These are phyloP conservation scores for Mortierella alpina DNA, from an alignment of 192 early-diverging fungal species.

Conservation along the genomic window DNA sequence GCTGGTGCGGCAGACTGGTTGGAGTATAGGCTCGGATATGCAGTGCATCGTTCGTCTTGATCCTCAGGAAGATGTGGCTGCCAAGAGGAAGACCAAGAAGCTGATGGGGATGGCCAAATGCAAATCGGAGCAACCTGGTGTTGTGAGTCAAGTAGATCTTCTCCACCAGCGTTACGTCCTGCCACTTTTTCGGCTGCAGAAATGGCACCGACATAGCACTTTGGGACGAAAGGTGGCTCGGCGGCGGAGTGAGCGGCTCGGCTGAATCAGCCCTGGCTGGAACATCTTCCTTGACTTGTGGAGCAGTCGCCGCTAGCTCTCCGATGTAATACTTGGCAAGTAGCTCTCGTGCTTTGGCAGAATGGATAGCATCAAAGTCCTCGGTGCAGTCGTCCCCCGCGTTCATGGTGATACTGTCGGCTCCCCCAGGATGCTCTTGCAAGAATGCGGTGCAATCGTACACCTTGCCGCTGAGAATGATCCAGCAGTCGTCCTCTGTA, in stretches of 20 bases:
- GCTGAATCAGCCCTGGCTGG: neutral
- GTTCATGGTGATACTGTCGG: conserved; percentile 84
- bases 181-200: conserved; percentile 54
- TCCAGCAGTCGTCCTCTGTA: conserved; percentile 80
- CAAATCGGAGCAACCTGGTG: conserved; percentile 62
- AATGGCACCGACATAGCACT: conserved; percentile 18
- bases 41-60: conserved; percentile 61
- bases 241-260: neutral
- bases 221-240: neutral
- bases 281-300: conserved; percentile 2
- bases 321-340: conserved; percentile 79
- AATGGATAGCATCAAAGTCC: conserved; percentile 94
- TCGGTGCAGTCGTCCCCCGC: conserved; percentile 88
- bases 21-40: conserved; percentile 90
- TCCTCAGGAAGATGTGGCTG: conserved; percentile 64
- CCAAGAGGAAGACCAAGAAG: conserved; percentile 72
- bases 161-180: conserved; percentile 48
- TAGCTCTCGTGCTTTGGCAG: conserved; percentile 80
- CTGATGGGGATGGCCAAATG: conserved; percentile 62
- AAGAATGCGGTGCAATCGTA: conserved; percentile 81
- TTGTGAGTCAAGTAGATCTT: conserved; percentile 57
- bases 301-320: conserved; percentile 54
- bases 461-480: conserved; percentile 78
- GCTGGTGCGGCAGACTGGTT: conserved; percentile 62
- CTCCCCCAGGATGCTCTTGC: conserved; percentile 90